These are phyloP conservation scores for Myrmaecium sp. DNA, from an alignment of 2,329 filamentous ascomycete species.

Conservation along the genomic window DNA sequence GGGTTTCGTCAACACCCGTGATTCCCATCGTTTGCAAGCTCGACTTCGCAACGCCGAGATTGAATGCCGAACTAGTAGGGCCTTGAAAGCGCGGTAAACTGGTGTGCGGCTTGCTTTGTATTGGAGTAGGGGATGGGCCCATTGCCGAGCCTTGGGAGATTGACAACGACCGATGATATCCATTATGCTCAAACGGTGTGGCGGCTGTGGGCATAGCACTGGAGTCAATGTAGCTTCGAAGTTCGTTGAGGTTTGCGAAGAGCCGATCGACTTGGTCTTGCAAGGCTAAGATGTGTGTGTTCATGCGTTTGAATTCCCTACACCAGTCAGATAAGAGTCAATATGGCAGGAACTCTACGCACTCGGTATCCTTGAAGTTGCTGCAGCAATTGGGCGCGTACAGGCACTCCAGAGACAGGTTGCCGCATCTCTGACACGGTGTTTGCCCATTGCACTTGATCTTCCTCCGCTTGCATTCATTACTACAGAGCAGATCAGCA, in stretches of 20 bases:
- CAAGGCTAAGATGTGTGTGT: constrained; percentile 51
- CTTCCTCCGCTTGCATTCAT: constrained; percentile 49
- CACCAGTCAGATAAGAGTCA: too few relatives aligned
- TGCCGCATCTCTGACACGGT: constrained; percentile 48
- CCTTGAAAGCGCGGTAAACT: constrained; percentile 56
- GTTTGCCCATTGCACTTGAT: constrained; percentile 52
- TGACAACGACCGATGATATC: constrained; percentile 20
- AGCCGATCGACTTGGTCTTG: constrained; percentile 75
- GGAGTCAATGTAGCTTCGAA: constrained; percentile 36
- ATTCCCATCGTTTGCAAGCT: constrained; percentile 86
- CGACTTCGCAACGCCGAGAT: constrained; percentile 69
- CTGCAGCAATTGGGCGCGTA: constrained; percentile 56
- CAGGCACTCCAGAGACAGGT: constrained; percentile 44
- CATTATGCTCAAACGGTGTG: constrained; percentile 7
- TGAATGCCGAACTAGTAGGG: constrained; percentile 72
- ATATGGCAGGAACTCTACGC: constrained; percentile 10
- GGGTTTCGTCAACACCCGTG: constrained; percentile 41
- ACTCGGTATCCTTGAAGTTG: constrained; percentile 80
- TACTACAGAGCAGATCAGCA: background rate
- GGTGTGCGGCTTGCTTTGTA: constrained; percentile 8
- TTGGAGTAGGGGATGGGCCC: constrained; percentile 19
- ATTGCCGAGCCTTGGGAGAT: constrained; percentile 19
- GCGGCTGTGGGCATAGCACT: constrained; percentile 4
- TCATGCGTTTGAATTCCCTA: constrained; percentile 69
- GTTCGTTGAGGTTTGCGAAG: constrained; percentile 50